Base-by-base conservation (phyloP, 768 basidiomycete species). In the Phylloporus sp. region DNA sequence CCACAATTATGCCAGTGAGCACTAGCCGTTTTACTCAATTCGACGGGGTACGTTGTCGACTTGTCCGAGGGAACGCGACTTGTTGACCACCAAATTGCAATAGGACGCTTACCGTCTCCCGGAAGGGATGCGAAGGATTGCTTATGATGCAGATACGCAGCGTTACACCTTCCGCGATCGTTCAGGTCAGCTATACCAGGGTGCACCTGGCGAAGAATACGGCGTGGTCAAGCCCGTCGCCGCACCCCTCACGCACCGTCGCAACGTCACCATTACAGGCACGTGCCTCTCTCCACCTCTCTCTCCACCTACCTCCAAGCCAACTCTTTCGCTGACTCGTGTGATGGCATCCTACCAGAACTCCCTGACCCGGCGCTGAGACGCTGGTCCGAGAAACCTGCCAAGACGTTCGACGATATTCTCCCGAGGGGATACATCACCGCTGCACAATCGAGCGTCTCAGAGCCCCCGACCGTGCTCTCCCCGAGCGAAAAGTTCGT, bases 131-230 rank as follows among this genome's bases (percentile, higher is more conserved):
- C 69, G 65, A 41, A 69, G 80, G 6, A 66, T 78, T 10, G 75
- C 63, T 3, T 81, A 81, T 45, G 80, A 82, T 50, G 69, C 76
- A 1, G 80, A 81, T 44, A 70, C 73, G 0, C 58, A 67, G n/a
- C 62, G 67, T 13, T 81, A 80, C 47, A 74, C 70, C 5, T 81
- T 80, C 40, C 59, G 66, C 26, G 79, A 81, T 45, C 50, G 52
- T 3, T 56, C 69, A 4, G 79, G 78, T 1, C 63, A 61, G 13
- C 54, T 72, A 5, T 81, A 78, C 58, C 57, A 68, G 38, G 70
- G 73, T 23, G 67, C 67, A 22, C 71, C 77, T 1, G 73, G 73
- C n/a, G 63, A 62, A 27, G 54, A 66, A 18, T 79, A 76, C 41
- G 79, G 79, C 9, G 52, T 57, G 1, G 61, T 81, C 37, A 69